A percentile compares a stretch with the other conserved stretches of the same genome.
These are phyloP conservation scores for Hypoxylon subgilvum DNA, from an alignment of 495 filamentous ascomycete species.

Conservation along the genomic window DNA sequence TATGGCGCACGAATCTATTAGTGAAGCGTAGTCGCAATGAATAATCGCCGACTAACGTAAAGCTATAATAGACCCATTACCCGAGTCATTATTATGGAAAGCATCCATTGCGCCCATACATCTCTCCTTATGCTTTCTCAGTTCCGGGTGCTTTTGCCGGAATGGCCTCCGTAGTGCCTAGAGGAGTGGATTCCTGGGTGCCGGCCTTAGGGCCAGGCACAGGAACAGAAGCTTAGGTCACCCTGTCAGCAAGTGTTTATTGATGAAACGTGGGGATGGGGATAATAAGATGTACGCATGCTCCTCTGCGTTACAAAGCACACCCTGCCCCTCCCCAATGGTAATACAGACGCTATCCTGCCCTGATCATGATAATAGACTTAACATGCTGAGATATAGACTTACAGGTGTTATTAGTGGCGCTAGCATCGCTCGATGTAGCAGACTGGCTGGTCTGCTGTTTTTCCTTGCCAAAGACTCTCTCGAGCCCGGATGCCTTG, in stretches of 20 bases:
- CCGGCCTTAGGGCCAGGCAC: slow-evolving; percentile 31
- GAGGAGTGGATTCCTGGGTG: slow-evolving; percentile 23
- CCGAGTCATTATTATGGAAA: slow-evolving; percentile 25
- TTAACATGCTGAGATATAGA: no score
- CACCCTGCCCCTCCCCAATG: no score
- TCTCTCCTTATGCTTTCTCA: slow-evolving; percentile 25
- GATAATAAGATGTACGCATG: no score
- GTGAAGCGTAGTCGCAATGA: slow-evolving; percentile 3
- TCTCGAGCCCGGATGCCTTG: slow-evolving; percentile 55
- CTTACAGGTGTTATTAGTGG: slow-evolving; percentile 34
- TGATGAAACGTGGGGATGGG: no score
- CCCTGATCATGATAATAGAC: no score
- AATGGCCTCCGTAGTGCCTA: slow-evolving; percentile 25
- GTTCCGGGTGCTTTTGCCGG: slow-evolving; percentile 31
- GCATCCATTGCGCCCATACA: slow-evolving; percentile 2
- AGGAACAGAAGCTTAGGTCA: slow-evolving; percentile 20
- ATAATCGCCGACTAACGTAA: slow-evolving; percentile 11
- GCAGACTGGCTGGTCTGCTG: slow-evolving; percentile 41
- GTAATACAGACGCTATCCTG: no score
- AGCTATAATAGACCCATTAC: slow-evolving; percentile 12
- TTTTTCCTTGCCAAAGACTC: slow-evolving; percentile 53
- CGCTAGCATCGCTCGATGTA: slow-evolving; percentile 30
- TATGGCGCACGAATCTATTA: no score
- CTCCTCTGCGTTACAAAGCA: no score
- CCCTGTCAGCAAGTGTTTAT: slow-evolving; percentile 3